Conservation (phyloP, 2,329 filamentous ascomycete genomes). For the Cladosporium sp. region DNA sequence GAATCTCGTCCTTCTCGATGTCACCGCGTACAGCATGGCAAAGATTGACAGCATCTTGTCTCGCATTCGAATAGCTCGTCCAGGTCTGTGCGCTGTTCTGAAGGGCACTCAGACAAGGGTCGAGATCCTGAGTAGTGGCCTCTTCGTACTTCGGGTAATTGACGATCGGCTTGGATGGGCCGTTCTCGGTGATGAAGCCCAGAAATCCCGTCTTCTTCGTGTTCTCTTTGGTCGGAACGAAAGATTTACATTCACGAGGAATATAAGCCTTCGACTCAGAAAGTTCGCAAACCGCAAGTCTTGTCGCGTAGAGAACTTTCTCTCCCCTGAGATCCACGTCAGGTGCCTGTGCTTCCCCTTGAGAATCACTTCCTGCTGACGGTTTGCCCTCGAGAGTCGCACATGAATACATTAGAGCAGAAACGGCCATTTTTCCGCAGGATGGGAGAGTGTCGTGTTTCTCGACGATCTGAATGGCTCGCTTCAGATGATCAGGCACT, state of each 20-base stretch:
- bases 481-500: slow-evolving; percentile 8
- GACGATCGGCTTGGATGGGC: slow-evolving; percentile 14
- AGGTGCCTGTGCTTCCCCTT: slow-evolving; percentile 16
- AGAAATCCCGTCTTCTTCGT: slow-evolving; percentile 24
- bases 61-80: slow-evolving; percentile 61
- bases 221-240: slow-evolving; percentile 40
- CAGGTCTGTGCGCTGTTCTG: slow-evolving; percentile 48
- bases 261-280: slow-evolving; percentile 47
- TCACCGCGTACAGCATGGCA: slow-evolving; percentile 58
- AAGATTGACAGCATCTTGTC: slow-evolving; percentile 58
- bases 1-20: slow-evolving; percentile 47
- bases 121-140: slow-evolving; percentile 36
- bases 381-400: slow-evolving; percentile 39
- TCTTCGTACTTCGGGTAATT: slow-evolving; percentile 21
- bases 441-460: slow-evolving; percentile 44
- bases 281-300: slow-evolving; percentile 61
- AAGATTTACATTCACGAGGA: slow-evolving; percentile 49
- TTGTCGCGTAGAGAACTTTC: slow-evolving; percentile 57
- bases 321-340: slow-evolving; percentile 38
- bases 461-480: slow-evolving; percentile 42
- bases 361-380: slow-evolving; percentile 8
- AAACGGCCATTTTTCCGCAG: slow-evolving; percentile 51
- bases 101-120: slow-evolving; percentile 51
- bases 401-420: slow-evolving; percentile 51
- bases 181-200: slow-evolving; percentile 21